Percentiles rank a stretch among this genome's conserved stretches.
phyloP scores from a whole-genome alignment of 495 filamentous ascomycete genomes.

The Cercophora sp. region DNA sequence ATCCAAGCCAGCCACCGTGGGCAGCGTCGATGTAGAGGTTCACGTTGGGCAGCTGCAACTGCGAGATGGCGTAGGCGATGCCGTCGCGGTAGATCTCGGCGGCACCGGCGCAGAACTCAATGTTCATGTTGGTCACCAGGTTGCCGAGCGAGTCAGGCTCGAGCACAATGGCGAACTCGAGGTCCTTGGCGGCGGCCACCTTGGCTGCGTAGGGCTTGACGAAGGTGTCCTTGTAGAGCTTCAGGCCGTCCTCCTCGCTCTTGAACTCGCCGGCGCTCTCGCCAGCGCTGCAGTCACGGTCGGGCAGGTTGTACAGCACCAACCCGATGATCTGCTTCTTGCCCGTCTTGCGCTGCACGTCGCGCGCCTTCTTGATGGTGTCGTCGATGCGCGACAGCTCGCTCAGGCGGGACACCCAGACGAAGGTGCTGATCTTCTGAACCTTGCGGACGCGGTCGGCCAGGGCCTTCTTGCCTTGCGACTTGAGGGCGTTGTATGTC shows the following conservation, averaged over 20 bases:
- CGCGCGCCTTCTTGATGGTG: slow-evolving; percentile 46
- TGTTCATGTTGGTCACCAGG: slow-evolving; percentile 54
- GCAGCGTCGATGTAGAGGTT: slow-evolving; percentile 62
- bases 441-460: slow-evolving; percentile 38
- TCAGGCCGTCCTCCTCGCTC: slow-evolving; percentile 45
- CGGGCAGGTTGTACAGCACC: slow-evolving; percentile 64
- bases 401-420: slow-evolving; percentile 42
- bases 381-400: slow-evolving; percentile 41
- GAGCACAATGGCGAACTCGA: slow-evolving; percentile 38
- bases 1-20: slow-evolving; percentile 70
- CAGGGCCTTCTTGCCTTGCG: slow-evolving; percentile 33
- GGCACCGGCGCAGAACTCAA: slow-evolving; percentile 53
- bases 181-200: slow-evolving; percentile 22
- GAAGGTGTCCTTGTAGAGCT: slow-evolving; percentile 56
- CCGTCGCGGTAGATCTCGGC: slow-evolving; percentile 53
- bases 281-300: slow-evolving; percentile 59
- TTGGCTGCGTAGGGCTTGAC: slow-evolving; percentile 46
- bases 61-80: slow-evolving; percentile 53
- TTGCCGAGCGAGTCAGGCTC: slow-evolving; percentile 65
- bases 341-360: slow-evolving; percentile 40
- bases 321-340: slow-evolving; percentile 44
- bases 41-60: slow-evolving; percentile 55
- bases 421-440: slow-evolving; percentile 50
- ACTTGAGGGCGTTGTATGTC: slow-evolving; percentile 43
- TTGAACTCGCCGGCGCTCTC: slow-evolving; percentile 58